These are phyloP conservation scores for Debaryomyces maramus DNA, from an alignment of 805 yeast species.

Conservation along the genomic window DNA sequence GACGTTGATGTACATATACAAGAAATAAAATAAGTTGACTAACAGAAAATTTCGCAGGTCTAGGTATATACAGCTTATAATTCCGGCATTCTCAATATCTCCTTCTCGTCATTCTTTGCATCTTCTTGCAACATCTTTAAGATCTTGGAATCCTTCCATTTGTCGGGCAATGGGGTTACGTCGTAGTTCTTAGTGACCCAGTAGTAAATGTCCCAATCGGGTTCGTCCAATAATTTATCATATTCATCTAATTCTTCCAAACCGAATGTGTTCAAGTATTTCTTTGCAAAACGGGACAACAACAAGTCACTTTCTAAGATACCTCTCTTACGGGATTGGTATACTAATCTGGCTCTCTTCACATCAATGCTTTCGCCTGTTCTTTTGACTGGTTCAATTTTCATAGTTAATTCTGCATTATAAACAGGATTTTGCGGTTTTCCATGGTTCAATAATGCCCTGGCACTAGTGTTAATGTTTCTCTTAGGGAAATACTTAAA, in stretches of 20 bases:
- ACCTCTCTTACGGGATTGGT: slow-evolving; percentile 94
- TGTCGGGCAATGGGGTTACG: slow-evolving; percentile 83
- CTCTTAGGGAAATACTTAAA: slow-evolving; percentile 4
- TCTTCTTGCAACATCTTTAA: slow-evolving; percentile 67
- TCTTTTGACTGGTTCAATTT: slow-evolving; percentile 78
- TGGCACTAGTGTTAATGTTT: slow-evolving; percentile 1
- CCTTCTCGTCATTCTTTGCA: slow-evolving; percentile 69
- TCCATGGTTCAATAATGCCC: slow-evolving; percentile 34
- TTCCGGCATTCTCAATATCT: slow-evolving; percentile 83
- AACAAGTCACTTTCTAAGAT: slow-evolving; percentile 90
- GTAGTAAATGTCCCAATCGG: slow-evolving; percentile 99
- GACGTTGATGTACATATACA: too few relatives aligned
- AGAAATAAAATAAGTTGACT: too few relatives aligned
- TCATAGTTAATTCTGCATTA: slow-evolving; percentile 35
- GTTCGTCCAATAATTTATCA: slow-evolving; percentile 80
- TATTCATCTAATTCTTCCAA: slow-evolving; percentile 74
- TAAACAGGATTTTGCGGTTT: slow-evolving; percentile 43
- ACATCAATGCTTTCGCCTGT: slow-evolving; percentile 67
- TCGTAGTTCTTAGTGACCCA: slow-evolving; percentile 90
- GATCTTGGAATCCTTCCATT: slow-evolving; percentile 72
- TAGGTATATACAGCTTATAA: slow-evolving; percentile 11
- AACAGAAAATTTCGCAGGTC: too few relatives aligned
- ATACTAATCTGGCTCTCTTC: slow-evolving; percentile 83
- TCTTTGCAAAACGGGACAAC: slow-evolving; percentile 81
- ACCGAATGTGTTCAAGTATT: slow-evolving; percentile 58